Conservation (phyloP, 139 green algal genomes). For the Tetraselmis striata region DNA sequence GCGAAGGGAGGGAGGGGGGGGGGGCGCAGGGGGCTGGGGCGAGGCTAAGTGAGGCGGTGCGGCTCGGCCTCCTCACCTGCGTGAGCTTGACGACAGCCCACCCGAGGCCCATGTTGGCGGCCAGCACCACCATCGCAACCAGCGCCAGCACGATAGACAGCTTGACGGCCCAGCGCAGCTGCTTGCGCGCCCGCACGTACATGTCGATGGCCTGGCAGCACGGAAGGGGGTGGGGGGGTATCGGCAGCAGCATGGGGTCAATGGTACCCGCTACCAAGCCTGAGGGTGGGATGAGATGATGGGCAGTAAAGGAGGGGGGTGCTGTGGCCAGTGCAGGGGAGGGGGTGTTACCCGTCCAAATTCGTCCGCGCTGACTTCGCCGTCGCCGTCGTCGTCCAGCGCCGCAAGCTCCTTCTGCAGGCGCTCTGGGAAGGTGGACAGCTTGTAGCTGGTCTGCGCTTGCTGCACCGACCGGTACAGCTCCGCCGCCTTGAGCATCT, state of each 20-base stretch:
- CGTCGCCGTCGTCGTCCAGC: not conserved
- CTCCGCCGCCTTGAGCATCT: not conserved
- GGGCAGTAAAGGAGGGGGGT: too few species aligned
- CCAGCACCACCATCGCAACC: not conserved
- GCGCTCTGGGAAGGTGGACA: not conserved
- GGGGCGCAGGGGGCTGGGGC: too few species aligned
- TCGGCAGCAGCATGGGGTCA: too few species aligned
- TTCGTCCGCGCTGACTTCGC: not conserved
- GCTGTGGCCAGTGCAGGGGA: not conserved
- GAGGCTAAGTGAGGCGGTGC: not conserved
- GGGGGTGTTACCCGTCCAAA: not conserved
- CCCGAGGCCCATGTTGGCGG: not conserved
- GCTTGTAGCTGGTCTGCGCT: not conserved
- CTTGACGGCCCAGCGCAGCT: not conserved
- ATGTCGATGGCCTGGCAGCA: not conserved
- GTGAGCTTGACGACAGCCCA: not conserved
- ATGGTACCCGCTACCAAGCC: too few species aligned
- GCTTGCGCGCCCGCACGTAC: not conserved
- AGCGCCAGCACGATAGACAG: not conserved
- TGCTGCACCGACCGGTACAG: not conserved
- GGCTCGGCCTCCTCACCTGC: not conserved
- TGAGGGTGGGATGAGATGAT: too few species aligned
- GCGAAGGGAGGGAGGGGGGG: not conserved
- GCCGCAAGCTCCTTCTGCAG: not conserved
- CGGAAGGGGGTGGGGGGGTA: too few species aligned